Evolutionary conservation across 2,329 filamentous ascomycete genomes (phyloP).

Genomic region (Cladophialophora bantiana): DNA sequence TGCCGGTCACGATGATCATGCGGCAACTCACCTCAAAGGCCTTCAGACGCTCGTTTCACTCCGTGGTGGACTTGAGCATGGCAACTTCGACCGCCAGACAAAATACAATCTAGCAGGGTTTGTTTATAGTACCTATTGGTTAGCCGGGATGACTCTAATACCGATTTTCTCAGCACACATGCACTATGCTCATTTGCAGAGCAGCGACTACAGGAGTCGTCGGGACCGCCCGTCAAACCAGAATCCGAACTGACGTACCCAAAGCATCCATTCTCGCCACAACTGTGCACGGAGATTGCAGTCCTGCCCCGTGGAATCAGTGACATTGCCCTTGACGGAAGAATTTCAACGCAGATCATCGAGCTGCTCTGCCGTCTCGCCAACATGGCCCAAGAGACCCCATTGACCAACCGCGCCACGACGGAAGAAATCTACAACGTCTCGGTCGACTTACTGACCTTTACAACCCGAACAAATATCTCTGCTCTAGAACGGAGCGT

Average conservation of each 20-base stretch:
- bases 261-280: slow-evolving; percentile 7
- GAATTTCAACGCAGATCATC: slow-evolving; percentile 14
- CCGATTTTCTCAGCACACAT: slow-evolving; percentile 4
- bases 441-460: slow-evolving; percentile 10
- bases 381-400: slow-evolving; percentile 11
- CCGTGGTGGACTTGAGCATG: slow-evolving; percentile 15
- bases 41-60: slow-evolving; percentile 19
- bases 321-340: slow-evolving; percentile 12
- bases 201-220: slow-evolving; percentile 11
- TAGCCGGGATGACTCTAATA: not conserved
- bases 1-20: slow-evolving; percentile 17
- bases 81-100: slow-evolving; percentile 18
- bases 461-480: slow-evolving; percentile 1
- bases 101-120: slow-evolving; percentile 19
- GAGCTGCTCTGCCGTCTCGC: slow-evolving; percentile 9
- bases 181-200: slow-evolving; percentile 12
- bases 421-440: slow-evolving; percentile 12
- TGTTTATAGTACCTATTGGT: not conserved
- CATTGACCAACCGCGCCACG: slow-evolving; percentile 9
- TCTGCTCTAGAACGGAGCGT: slow-evolving; percentile 10
- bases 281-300: slow-evolving; percentile 18
- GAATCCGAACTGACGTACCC: slow-evolving; percentile 15
- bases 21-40: slow-evolving; percentile 15
- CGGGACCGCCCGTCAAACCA: not conserved
- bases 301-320: slow-evolving; percentile 10